These are phyloP conservation scores for Leucocoprinus birnbaumii DNA, from an alignment of 768 basidiomycete species.

Conservation along the genomic window DNA sequence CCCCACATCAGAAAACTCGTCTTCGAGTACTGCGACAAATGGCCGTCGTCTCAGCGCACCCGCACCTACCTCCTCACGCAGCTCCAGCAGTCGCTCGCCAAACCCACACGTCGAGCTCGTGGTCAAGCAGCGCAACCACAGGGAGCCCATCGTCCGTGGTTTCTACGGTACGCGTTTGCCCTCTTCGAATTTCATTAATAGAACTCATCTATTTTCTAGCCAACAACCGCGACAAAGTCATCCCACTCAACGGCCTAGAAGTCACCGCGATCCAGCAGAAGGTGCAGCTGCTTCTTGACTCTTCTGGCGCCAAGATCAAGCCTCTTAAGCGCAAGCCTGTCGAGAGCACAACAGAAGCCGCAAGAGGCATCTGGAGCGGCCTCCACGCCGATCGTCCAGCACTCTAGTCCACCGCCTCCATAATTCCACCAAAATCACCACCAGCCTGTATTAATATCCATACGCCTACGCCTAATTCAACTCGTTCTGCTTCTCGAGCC, in stretches of 20 bases:
- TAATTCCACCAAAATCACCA: not conserved
- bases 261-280: constrained; percentile 74
- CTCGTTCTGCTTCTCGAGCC: not conserved
- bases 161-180: constrained; percentile 63
- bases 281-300: constrained; percentile 79
- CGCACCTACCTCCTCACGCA: constrained; percentile 67
- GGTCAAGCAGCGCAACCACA: constrained; percentile 69
- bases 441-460: constrained; percentile 9
- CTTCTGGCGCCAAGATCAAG: constrained; percentile 85
- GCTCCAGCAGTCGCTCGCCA: constrained; percentile 61
- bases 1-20: constrained; percentile 85
- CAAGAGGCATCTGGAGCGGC: constrained; percentile 90
- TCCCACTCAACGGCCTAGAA: constrained; percentile 74
- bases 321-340: constrained; percentile 74
- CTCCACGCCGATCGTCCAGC: constrained; percentile 72
- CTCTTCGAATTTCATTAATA: constrained; percentile 12
- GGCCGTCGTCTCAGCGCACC: constrained; percentile 71
- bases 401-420: constrained; percentile 28
- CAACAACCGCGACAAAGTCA: constrained; percentile 86
- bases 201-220: constrained; percentile 41
- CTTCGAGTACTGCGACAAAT: constrained; percentile 84
- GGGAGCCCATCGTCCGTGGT: constrained; percentile 79
- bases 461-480: constrained; percentile 6
- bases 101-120: constrained; percentile 88
- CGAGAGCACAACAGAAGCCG: constrained; percentile 74